Base-by-base conservation (phyloP, 495 filamentous ascomycete genomes). In the Aspergillus campestris region DNA sequence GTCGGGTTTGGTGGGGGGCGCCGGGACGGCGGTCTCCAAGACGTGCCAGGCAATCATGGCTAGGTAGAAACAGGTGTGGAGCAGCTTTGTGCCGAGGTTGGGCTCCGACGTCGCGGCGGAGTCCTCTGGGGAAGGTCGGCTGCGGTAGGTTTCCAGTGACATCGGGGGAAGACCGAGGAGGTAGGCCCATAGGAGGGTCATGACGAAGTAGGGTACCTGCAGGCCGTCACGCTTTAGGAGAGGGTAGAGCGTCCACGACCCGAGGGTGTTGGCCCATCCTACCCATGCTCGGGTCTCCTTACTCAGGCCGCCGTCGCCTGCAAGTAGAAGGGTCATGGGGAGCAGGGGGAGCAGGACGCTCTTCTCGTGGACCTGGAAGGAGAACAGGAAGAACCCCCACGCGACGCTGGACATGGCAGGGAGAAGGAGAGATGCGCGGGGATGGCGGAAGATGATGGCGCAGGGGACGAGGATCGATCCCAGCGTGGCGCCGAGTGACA, bases 361-460 rank as follows among this genome's bases (percentile, higher is more conserved):
- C 70, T 98, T 98, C 65, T 98, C 92, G 61, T 98, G 92, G 0
- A 98, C 92, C 52, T 98, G 92, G 66, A 95, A 98, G 42, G 86
- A 90, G 64, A 89, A 95, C 8, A 98, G 68, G 64, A 96, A 98
- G 71, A 98, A 98, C 3, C 86, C 92, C 92, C 92, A 98, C 1
- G 90, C 83, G 0, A 84, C 87, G 11, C 82, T 74, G 2, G 89
- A 83, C 12, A 96, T 71, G 0, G 84, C 87, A 7, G 85, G 77
- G 3, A 88, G 87, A 2, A 96, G 66, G 14, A 94, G 69, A 7
- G 82, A 78, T 42, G 84, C 87, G 9, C 77, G 75, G 0, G 94
- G 94, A 28, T 83, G 79, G 39, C 84, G 67, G 60, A 95, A 88
- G 8, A 95, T 73, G 40, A 94, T 73, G 10, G 79, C 64, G 50